These are phyloP conservation scores for Eutrema salsugineum DNA, from an alignment of 441 rosid genomes.

Conservation along the genomic window DNA sequence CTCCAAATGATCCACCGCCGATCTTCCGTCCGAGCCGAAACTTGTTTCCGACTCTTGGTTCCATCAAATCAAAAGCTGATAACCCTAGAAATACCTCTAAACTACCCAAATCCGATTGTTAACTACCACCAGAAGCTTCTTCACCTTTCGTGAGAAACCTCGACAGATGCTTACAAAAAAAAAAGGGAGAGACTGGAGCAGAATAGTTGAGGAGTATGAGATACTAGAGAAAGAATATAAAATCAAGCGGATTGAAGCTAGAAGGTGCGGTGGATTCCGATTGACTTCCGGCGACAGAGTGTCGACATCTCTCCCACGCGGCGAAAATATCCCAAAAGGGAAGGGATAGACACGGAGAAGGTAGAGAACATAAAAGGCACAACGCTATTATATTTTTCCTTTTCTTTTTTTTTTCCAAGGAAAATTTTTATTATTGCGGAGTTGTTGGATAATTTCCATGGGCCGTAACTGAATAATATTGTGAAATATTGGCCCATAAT, in stretches of 20 bases:
- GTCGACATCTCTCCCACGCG: constrained; percentile 32
- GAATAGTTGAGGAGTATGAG: neutral
- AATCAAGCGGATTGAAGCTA: neutral
- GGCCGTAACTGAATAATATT: neutral
- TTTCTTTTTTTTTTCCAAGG: neutral
- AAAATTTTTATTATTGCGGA: neutral
- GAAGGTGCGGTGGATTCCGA: constrained; percentile 17
- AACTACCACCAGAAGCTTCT: constrained; percentile 1
- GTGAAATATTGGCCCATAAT: neutral
- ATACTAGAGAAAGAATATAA: neutral
- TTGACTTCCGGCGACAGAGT: constrained; percentile 34
- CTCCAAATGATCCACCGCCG: constrained; percentile 41
- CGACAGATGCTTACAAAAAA: neutral
- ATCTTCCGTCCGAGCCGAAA: constrained; percentile 37
- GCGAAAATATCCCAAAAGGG: constrained; percentile 33
- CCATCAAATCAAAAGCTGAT: constrained; percentile 29
- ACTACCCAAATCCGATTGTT: neutral
- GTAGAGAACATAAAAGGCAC: neutral
- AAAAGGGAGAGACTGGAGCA: constrained; percentile 3
- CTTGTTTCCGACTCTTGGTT: constrained; percentile 38
- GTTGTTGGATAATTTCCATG: constrained; percentile 5
- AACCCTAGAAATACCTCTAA: constrained; percentile 8
- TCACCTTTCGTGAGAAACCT: neutral
- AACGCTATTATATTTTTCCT: neutral
- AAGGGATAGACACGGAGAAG: constrained; percentile 28